Base-by-base conservation (phyloP, 2,329 filamentous ascomycete species). In the Periconia macrospinosa region DNA sequence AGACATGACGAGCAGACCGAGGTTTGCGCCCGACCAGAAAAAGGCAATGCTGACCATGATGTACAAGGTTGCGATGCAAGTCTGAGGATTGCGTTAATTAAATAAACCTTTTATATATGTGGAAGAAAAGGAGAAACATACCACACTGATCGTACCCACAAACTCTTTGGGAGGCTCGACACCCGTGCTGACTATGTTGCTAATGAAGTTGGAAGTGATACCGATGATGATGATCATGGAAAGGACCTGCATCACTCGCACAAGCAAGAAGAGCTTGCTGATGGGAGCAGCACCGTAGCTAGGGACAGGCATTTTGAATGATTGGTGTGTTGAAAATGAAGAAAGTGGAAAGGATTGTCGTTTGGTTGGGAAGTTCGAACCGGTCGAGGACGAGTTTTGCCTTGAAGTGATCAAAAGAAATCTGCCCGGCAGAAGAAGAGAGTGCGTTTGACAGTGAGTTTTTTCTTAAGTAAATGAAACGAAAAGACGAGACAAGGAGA, bases 201-300 rank as follows among this genome's bases (percentile, higher is more conserved):
- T 81, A 66, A 96, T 87, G 75, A 96, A 95, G 74, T 92, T 91
- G 66, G 88, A 85, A 0, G 86, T 86, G 72, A 96, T 84, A 44
- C 91, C 91, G 60, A 96, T 88, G 61, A 94, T 86, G 54, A 86
- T 80, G 53, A 94, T 80, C 68, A 96, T 87, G 23, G 84, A 85
- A 58, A 89, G 76, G 55, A 85, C 81, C 71, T 95, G 87, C 61
- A 92, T 80, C 53, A 82, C 80, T 45, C 92, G 87, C 61, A 88
- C 83, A 61, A 86, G 78, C 54, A 90, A 86, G 78, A 95, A 96
- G 62, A 88, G 89, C 64, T 88, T 85, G 72, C 89, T 91, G 61
- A 94, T 78, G 47, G 78, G 78, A 54, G 76, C 74, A 71, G 88
- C 88, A 65, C 90, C 88, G 73, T 86, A 87, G 78, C 75, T 81